phyloP scores from a whole-genome alignment of 139 green algal genomes.

The Gonium pectorale region DNA sequence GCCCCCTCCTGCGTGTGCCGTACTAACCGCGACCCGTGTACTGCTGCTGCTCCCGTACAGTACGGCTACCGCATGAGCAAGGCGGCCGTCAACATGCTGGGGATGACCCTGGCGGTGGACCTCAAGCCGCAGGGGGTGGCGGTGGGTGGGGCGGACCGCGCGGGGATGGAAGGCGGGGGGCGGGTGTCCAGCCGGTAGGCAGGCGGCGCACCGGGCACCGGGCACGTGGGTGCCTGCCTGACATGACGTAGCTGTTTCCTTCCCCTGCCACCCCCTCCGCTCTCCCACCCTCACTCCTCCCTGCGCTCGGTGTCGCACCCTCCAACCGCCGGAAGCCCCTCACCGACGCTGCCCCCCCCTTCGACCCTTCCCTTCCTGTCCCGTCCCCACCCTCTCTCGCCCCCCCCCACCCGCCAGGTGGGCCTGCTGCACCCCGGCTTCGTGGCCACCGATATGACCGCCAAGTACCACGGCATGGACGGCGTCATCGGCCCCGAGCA shows the following conservation, averaged over 20 bases:
- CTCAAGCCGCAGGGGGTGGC: conserved; percentile 58
- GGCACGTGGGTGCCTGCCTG: no score
- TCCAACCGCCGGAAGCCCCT: no score
- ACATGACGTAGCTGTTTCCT: no score
- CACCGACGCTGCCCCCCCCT: no score
- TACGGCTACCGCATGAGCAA: conserved; percentile 77
- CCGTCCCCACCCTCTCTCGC: no score
- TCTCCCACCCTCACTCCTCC: no score
- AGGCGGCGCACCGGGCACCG: no score
- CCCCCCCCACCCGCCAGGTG: neutral
- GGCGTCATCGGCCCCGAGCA: neutral
- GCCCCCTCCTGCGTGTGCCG: neutral
- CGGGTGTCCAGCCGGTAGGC: neutral
- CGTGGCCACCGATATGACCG: conserved; percentile 44
- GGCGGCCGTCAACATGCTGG: conserved; percentile 70
- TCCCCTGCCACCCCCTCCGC: no score
- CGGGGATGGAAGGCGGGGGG: neutral
- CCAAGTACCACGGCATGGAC: conserved; percentile 16
- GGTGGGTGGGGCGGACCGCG: neutral
- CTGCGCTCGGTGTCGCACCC: no score
- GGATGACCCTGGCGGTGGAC: conserved; percentile 63
- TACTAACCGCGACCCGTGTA: neutral
- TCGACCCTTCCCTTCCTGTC: no score
- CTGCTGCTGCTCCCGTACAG: conserved; percentile 15
- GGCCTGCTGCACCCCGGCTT: conserved; percentile 68